phyloP scores from a whole-genome alignment of 306 rosid species.

The Comarum palustre region DNA sequence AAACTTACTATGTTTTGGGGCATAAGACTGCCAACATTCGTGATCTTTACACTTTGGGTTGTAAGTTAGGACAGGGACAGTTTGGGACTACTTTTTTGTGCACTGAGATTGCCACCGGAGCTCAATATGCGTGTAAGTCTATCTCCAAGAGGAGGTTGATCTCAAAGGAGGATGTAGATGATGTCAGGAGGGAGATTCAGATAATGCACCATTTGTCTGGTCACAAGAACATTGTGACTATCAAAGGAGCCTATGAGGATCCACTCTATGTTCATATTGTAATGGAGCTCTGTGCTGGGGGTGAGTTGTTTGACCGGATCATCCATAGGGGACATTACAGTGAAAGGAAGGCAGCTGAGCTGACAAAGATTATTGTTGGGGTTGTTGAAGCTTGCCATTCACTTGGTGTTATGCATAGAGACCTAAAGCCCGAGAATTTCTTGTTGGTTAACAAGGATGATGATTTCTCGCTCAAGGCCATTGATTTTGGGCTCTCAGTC shows the following conservation, averaged over 20 bases:
- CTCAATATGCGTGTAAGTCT: slow-evolving; percentile 82
- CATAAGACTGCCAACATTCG: slow-evolving; percentile 83
- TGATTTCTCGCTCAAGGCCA: slow-evolving; percentile 93
- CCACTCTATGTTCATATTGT: slow-evolving; percentile 83
- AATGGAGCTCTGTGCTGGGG: slow-evolving; percentile 92
- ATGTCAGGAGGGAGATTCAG: slow-evolving; percentile 92
- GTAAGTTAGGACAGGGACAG: slow-evolving; percentile 87
- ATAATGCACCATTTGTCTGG: slow-evolving; percentile 97
- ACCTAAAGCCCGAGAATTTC: slow-evolving; percentile 91
- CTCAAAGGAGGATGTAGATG: slow-evolving; percentile 84
- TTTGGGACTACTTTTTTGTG: slow-evolving; percentile 84
- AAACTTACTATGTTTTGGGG: slow-evolving; percentile 78
- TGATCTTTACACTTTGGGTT: slow-evolving; percentile 76
- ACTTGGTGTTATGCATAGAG: slow-evolving; percentile 95
- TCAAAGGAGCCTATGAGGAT: slow-evolving; percentile 93
- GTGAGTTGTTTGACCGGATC: slow-evolving; percentile 87
- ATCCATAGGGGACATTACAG: slow-evolving; percentile 91
- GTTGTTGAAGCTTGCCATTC: slow-evolving; percentile 96
- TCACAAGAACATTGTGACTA: slow-evolving; percentile 85
- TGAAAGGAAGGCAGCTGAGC: slow-evolving; percentile 86
- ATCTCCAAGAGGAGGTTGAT: slow-evolving; percentile 90
- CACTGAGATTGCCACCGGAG: slow-evolving; percentile 54
- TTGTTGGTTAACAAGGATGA: slow-evolving; percentile 83
- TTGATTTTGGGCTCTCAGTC: slow-evolving; percentile 94
- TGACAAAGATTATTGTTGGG: slow-evolving; percentile 83